Base-by-base conservation (phyloP, 2,329 filamentous ascomycete genomes). In the Xylariaceae sp. region DNA sequence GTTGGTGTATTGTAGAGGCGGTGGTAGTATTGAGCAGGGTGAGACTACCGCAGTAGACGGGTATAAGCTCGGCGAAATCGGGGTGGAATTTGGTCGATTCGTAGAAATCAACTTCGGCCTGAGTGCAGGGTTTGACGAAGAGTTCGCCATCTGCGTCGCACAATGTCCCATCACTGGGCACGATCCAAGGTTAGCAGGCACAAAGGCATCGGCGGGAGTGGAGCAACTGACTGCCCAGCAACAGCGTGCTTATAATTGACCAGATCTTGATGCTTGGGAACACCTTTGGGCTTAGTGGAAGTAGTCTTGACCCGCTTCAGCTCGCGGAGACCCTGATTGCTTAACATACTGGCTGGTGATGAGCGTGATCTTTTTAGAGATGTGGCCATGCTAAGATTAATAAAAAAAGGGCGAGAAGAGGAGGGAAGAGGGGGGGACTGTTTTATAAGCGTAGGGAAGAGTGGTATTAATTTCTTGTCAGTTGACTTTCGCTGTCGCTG, bases 91-190 rank as follows among this genome's bases (percentile, higher is more conserved):
- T 70, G 26, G 85, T 85, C 37, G 84, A 82, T 69, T 96, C 83
- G 77, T 99, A 99, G 71, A 99, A 99, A 42, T 84, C 80, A 64
- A 97, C 84, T 74, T 99, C 94, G 59, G 85, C 79, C 58, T 84
- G 74, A 0, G 89, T 95, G 71, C 92, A 97, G 16, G 94, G 94
- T 73, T 99, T 99, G 68, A 96, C 89, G 69, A 99, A 88, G 32
- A 97, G 78, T 59, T 87, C 83, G 68, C 94, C 94, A 49, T 89
- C 84, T 51, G 81, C 78, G 67, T 95, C 90, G 68, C 87, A 91
- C 64, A 95, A 82, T 44, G 95, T 92, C 60, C 94, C 94, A 62
- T 95, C 92, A 74, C 92, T 96, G 67, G 43, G 58, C 47, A 49
- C 13, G 51, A 32, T 32, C 43, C 42, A 56, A 47, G 60, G 65